Evolutionary conservation across 106 monocot species (phyloP), one percentile per base, ranked within the genome.

Genomic region (Dendrobium catenatum): DNA sequence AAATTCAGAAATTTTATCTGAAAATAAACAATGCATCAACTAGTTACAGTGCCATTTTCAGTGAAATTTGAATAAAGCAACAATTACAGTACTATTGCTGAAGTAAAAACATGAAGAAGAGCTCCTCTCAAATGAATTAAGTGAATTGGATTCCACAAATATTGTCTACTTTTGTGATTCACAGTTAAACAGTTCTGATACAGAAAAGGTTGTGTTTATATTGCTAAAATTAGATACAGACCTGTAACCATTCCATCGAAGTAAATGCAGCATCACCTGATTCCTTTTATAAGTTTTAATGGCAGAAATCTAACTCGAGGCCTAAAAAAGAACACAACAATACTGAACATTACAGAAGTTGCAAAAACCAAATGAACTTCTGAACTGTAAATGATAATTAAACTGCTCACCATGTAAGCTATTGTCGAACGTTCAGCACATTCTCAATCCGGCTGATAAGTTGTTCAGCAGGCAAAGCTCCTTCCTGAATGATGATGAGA

Each of bases 401-500:
- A 68, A 29, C 6, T 40, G 42, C 79, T 76, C 58, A 87, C 84
- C 79, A 54, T 5, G 43, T 3, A 41, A 55, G 31, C 73, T 84
- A 90, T 51, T 88, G 33, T 37, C 83, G 48, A 51, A 82, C 86
- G 51, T 87, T 85, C 47, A 97, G 77, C 22, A 84, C 92, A 81
- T 82, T 83, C 81, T 94, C 90, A 56, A 98, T 91, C 19, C 87
- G 82, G 64, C 88, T 68, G 64, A 98, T 91, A 75, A 98, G 89
- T 83, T 94, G 89, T 73, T 94, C 79, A 67, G 89, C 90, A 67
- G 92, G 79, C 80, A 98, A 48, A 31, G 94, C 97, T 83, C 97
- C 97, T 87, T 98, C 97, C 97, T 98, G 89, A 64, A 83, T 16
- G 6, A 44, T 72, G 10, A 17, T 19, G 5, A 22, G 27, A 9